These are phyloP conservation scores for Musa beccarii DNA, from an alignment of 176 grass and related monocot species.

Conservation along the genomic window DNA sequence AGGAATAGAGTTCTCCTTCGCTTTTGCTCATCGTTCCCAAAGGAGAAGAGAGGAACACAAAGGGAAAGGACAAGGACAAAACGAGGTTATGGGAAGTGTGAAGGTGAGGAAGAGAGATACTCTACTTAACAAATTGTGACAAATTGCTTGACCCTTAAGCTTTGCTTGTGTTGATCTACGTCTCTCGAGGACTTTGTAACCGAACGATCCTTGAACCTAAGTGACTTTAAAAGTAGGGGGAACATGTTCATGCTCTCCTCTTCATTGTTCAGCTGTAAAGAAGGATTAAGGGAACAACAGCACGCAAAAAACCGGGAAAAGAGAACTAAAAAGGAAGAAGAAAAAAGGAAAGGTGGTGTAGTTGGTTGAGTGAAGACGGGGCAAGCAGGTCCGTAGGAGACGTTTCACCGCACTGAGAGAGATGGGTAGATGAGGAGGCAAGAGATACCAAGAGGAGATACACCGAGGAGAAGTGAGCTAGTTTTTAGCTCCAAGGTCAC, in stretches of 20 bases:
- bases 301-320: too few relatives aligned
- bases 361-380: slow-evolving; percentile 68
- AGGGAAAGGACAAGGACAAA: background rate
- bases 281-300: background rate
- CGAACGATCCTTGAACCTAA: too few relatives aligned
- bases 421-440: slow-evolving; percentile 4
- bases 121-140: slow-evolving; percentile 26
- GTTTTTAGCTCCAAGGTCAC: background rate
- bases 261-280: background rate
- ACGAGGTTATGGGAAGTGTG: background rate
- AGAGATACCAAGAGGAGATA: background rate
- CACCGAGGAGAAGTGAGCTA: background rate
- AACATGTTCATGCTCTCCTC: background rate
- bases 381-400: slow-evolving; percentile 70
- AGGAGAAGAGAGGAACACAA: slow-evolving; percentile 9
- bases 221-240: background rate
- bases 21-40: slow-evolving; percentile 36
- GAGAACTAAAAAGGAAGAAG: background rate
- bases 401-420: slow-evolving; percentile 55
- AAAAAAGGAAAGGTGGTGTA: slow-evolving; percentile 3
- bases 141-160: slow-evolving; percentile 50
- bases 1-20: slow-evolving; percentile 71
- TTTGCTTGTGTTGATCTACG: slow-evolving; percentile 21
- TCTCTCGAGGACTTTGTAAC: background rate
- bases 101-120: background rate